phyloP scores from a whole-genome alignment of 129 eudicot species.

The Lactuca sativa region DNA sequence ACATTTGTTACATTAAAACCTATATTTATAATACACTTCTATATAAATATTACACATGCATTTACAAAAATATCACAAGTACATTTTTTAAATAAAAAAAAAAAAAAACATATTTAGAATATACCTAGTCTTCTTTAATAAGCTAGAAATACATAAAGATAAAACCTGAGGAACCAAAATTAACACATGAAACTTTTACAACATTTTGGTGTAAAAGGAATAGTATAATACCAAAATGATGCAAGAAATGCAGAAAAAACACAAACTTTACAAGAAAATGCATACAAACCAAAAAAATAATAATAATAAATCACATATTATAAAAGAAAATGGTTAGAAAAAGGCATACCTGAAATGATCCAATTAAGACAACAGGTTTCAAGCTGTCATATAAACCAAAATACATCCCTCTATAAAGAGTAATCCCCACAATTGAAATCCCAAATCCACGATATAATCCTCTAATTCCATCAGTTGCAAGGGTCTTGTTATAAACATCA shows the following conservation, averaged over 20 bases:
- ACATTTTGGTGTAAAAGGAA: no score
- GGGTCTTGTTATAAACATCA: slow-evolving; percentile 80
- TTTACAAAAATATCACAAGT: no score
- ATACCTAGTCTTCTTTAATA: no score
- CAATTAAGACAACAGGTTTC: slow-evolving; percentile 86
- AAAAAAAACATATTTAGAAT: no score
- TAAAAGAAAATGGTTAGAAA: background rate
- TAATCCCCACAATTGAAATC: slow-evolving; percentile 88
- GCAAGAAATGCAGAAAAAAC: background rate
- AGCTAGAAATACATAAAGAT: no score
- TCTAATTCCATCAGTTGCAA: slow-evolving; percentile 70
- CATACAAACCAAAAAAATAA: background rate
- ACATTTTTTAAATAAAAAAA: no score
- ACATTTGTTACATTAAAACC: no score
- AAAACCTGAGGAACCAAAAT: no score
- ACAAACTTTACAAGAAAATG: background rate
- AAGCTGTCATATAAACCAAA: slow-evolving; percentile 90
- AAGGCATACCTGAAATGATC: slow-evolving; percentile 58
- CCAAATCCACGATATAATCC: slow-evolving; percentile 96
- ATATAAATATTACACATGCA: no score
- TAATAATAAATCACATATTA: background rate
- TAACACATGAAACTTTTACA: no score
- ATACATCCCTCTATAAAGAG: slow-evolving; percentile 94
- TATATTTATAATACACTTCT: no score
- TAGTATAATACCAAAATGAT: no score